Evolutionary conservation across 495 filamentous ascomycete species (phyloP).

Genomic region (Cudoniella acicularis): DNA sequence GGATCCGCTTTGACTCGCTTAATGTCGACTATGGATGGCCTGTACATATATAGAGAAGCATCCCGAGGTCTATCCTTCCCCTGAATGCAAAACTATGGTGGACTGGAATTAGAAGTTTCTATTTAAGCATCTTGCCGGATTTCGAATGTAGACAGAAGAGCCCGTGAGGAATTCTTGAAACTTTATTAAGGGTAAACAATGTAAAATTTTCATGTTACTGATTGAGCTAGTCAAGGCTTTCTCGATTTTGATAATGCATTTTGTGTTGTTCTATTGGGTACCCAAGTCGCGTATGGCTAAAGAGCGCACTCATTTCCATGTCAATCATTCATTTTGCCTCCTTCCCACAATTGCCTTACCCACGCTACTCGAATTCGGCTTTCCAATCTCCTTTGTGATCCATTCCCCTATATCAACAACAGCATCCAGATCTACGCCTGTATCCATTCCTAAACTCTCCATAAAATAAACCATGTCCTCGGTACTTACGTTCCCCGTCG

Average conservation of each 20-base stretch:
- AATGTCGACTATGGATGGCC: neutral
- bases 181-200: neutral
- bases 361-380: conserved; percentile 68
- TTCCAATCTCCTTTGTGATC: conserved; percentile 81
- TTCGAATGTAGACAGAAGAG: too few relatives aligned
- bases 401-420: conserved; percentile 80
- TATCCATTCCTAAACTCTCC: conserved; percentile 81
- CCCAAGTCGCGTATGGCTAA: too few relatives aligned
- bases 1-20: neutral
- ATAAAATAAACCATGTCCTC: conserved; percentile 91
- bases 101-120: too few relatives aligned
- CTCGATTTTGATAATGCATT: too few relatives aligned
- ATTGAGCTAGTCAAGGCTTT: too few relatives aligned
- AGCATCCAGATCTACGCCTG: conserved; percentile 80
- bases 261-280: too few relatives aligned
- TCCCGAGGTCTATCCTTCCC: neutral
- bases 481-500: conserved; percentile 91
- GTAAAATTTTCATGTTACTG: too few relatives aligned
- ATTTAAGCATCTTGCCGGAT: neutral
- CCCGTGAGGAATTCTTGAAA: neutral
- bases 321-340: conserved; percentile 10
- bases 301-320: neutral
- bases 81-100: too few relatives aligned
- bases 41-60: neutral
- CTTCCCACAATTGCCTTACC: conserved; percentile 74